Evolutionary conservation across 495 filamentous ascomycete species (phyloP).

Genomic region (Ramalina intermedia): DNA sequence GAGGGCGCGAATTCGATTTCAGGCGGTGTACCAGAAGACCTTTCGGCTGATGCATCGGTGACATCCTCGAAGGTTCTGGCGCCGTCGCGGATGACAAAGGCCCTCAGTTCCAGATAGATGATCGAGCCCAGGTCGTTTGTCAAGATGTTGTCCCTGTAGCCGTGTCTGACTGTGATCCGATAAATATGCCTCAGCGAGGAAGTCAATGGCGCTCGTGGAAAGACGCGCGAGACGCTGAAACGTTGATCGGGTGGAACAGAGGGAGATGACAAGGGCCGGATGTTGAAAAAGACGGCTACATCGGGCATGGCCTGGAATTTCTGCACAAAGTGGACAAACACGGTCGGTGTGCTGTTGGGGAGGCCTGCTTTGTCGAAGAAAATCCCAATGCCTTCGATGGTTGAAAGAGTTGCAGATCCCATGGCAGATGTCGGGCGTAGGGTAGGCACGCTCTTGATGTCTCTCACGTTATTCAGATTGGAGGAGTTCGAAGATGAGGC

Average conservation of each 20-base stretch:
- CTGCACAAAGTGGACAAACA: slow-evolving; percentile 49
- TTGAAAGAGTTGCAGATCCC: slow-evolving; percentile 31
- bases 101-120: slow-evolving; percentile 44
- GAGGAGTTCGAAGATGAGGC: background rate
- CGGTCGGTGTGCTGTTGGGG: slow-evolving; percentile 33
- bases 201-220: slow-evolving; percentile 1
- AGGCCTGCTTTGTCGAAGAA: slow-evolving; percentile 53
- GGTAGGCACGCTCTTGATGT: background rate
- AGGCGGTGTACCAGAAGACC: background rate
- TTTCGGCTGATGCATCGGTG: background rate
- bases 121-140: slow-evolving; percentile 43
- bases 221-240: slow-evolving; percentile 29
- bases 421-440: slow-evolving; percentile 24
- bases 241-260: slow-evolving; percentile 30
- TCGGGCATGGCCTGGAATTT: slow-evolving; percentile 46
- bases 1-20: background rate
- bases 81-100: slow-evolving; percentile 31
- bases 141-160: slow-evolving; percentile 56
- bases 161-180: slow-evolving; percentile 51
- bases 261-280: slow-evolving; percentile 37
- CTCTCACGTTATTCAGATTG: background rate
- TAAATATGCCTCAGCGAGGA: slow-evolving; percentile 42
- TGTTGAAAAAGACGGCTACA: slow-evolving; percentile 47
- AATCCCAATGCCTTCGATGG: slow-evolving; percentile 40
- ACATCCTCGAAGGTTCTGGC: background rate